Evolutionary conservation across 192 early-diverging fungal genomes (phyloP).

Genomic region (Pilobolus umbonatus): DNA sequence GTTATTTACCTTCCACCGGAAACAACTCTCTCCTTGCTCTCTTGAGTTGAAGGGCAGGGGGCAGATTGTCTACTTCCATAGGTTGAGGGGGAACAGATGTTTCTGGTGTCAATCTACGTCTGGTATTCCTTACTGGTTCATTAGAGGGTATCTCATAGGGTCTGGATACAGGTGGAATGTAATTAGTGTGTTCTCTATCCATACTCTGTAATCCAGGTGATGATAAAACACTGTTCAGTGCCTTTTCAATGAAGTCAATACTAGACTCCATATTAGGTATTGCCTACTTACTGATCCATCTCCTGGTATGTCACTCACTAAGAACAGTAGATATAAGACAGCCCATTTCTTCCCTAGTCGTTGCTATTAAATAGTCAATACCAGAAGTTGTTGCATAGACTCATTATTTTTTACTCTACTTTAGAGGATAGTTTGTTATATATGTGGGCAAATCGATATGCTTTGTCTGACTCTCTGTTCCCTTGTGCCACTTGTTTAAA

Average conservation of each 20-base stretch:
- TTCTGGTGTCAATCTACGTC: constrained; percentile 14
- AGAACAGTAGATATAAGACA: constrained; percentile 49
- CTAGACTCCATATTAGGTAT: no score
- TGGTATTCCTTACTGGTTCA: constrained; percentile 18
- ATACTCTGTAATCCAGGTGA: constrained; percentile 13
- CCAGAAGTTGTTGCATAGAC: neutral
- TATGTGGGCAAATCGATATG: constrained; percentile 57
- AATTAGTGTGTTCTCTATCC: constrained; percentile 25
- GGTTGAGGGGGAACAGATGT: neutral
- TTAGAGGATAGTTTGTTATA: constrained; percentile 48
- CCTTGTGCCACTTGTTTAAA: constrained; percentile 46
- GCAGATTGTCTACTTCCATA: neutral
- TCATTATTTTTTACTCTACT: constrained; percentile 19
- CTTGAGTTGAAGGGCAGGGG: constrained; percentile 18
- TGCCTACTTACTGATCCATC: no score
- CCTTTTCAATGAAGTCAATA: no score
- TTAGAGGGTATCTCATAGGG: constrained; percentile 2
- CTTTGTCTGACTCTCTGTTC: constrained; percentile 42
- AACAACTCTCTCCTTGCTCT: constrained; percentile 1
- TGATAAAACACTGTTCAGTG: constrained; percentile 1
- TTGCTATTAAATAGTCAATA: constrained; percentile 25
- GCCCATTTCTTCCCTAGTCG: constrained; percentile 54
- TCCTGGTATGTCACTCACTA: no score
- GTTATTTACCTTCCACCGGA: neutral
- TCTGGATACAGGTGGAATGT: constrained; percentile 5